Base-by-base conservation (phyloP, 164 flowering plant species). In the Piper betle region DNA sequence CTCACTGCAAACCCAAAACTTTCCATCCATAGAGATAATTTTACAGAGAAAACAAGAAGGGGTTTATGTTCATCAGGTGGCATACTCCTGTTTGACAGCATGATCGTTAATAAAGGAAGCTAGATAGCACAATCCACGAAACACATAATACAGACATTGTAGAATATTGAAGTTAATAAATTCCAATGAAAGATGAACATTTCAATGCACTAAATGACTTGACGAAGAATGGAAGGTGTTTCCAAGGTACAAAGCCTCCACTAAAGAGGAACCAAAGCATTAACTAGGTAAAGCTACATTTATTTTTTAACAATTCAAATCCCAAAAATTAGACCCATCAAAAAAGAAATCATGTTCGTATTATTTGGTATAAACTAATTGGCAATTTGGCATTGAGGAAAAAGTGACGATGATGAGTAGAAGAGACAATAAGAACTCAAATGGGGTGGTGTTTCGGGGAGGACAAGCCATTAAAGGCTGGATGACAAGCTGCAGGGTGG, bases 1-100 rank as follows among this genome's bases (percentile, higher is more conserved):
- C 94, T 82, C 67, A 85, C 82, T 40, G 69, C 64, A 64, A 84
- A 82, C 42, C 96, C 96, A 61, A 78, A 43, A 56, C 80, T 81
- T 74, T 92, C 84, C 98, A 92, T 88, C 17, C 72, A 71, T 18
- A 92, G 72, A 15, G 89, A 71, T 60, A 92, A 87, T 71, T 72
- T 83, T 64, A 92, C 73, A 1, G 93, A 88, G 69, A 84, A 77
- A 48, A 78, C 73, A 40, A 78, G 69, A 63, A 63, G 67, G 4
- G 65, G 39, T 57, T 82, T 83, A 73, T 82, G 69, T 25, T 62
- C 54, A 56, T 70, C 69, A 40, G 84, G 65, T 37, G 94, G 84
- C 17, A 85, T 76, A 65, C 71, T 78, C 96, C 97, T 90, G 87
- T 70, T 75, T 50, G 64, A 17, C 39, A 72, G 37, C 64, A 25